Percentiles rank a stretch among this genome's conserved stretches.
These are phyloP conservation scores for Cystobasidium sp. DNA, from an alignment of 1,284 basidiomycete genomes.

Conservation along the genomic window DNA sequence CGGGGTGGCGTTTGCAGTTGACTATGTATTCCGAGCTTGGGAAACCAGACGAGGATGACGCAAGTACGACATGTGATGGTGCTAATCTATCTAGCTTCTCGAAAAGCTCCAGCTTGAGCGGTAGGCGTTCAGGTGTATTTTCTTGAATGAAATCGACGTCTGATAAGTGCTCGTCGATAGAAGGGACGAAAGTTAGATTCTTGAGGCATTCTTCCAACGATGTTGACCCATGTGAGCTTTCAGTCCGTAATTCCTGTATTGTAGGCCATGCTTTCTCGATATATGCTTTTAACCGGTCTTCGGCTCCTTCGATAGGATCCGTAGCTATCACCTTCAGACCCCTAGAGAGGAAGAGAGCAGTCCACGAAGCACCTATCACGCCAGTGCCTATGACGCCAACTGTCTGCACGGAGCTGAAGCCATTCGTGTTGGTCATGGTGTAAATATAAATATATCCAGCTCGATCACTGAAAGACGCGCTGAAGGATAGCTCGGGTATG, in stretches of 20 bases:
- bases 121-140: conserved; percentile 37
- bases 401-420: conserved; percentile 16
- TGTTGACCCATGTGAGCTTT: neutral
- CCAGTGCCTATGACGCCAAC: conserved; percentile 35
- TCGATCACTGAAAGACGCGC: neutral
- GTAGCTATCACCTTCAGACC: conserved; percentile 34
- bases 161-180: conserved; percentile 11
- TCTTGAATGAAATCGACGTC: conserved; percentile 44
- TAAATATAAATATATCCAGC: neutral
- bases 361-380: conserved; percentile 34
- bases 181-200: neutral
- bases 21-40: conserved; percentile 24
- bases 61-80: conserved; percentile 18
- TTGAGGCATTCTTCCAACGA: neutral
- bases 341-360: conserved; percentile 30
- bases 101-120: conserved; percentile 28
- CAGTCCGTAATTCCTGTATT: conserved; percentile 3
- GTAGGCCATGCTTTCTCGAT: conserved; percentile 17
- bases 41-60: conserved; percentile 32
- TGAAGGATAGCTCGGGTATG: too few species aligned
- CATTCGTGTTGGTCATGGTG: conserved; percentile 5
- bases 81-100: conserved; percentile 14
- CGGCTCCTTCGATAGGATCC: conserved; percentile 34
- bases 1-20: conserved; percentile 3
- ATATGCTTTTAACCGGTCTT: conserved; percentile 11